Percentiles rank a stretch among this genome's conserved stretches.
Conservation (phyloP, 1,284 basidiomycete species). For the Ustilago curta region DNA sequence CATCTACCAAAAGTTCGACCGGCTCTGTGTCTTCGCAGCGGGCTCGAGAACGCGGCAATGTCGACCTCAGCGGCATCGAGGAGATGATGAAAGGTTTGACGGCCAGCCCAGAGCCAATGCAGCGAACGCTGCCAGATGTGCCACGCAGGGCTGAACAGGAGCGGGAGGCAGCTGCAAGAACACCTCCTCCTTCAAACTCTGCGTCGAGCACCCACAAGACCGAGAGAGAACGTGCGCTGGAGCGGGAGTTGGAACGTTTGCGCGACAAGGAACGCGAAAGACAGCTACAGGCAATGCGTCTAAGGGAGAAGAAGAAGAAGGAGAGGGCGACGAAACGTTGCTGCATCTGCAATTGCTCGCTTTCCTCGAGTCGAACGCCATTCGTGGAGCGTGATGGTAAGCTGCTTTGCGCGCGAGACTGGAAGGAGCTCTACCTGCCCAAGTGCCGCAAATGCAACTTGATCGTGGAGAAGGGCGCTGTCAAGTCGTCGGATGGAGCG, state of each 20-base stretch:
- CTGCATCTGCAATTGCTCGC: conserved; percentile 54
- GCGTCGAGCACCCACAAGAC: conserved; percentile 14
- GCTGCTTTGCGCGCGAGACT: conserved; percentile 55
- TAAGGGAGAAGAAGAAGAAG: conserved; percentile 36
- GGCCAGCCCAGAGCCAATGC: conserved; percentile 26
- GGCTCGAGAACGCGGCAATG: conserved; percentile 12
- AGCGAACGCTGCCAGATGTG: conserved; percentile 16
- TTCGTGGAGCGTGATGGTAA: conserved; percentile 61
- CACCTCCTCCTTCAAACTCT: conserved; percentile 8
- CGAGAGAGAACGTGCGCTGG: conserved; percentile 29
- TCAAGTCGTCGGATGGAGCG: conserved; percentile 61
- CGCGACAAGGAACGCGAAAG: conserved; percentile 36
- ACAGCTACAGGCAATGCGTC: conserved; percentile 33
- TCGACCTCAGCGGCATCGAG: conserved; percentile 54
- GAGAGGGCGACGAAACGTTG: conserved; percentile 45
- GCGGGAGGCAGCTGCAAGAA: neutral
- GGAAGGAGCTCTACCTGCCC: conserved; percentile 58
- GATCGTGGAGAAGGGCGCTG: conserved; percentile 51
- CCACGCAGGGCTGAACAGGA: neutral
- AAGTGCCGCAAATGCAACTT: conserved; percentile 60
- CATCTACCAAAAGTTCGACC: neutral
- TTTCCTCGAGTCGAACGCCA: conserved; percentile 47
- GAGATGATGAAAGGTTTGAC: conserved; percentile 54
- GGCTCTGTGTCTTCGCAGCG: conserved; percentile 4
- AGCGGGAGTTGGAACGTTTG: conserved; percentile 37